phyloP scores from a whole-genome alignment of 2,329 filamentous ascomycete genomes.

The Drechslerella dactyloides region DNA sequence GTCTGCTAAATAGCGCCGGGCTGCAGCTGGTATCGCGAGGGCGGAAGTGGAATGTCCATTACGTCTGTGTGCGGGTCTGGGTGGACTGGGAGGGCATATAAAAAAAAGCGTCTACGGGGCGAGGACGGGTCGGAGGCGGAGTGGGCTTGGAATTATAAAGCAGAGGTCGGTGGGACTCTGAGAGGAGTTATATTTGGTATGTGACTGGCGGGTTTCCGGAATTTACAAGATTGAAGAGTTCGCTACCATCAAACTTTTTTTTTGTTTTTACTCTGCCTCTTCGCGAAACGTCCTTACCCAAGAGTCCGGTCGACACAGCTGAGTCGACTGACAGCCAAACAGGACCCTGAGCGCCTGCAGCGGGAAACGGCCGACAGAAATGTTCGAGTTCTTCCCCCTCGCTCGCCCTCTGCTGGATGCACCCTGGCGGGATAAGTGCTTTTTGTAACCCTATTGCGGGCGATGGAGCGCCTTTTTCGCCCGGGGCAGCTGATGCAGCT shows the following conservation, averaged over 20 bases:
- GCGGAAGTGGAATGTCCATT: too few relatives aligned
- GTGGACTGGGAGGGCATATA: too few relatives aligned
- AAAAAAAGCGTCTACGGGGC: too few relatives aligned
- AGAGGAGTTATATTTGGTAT: neutral
- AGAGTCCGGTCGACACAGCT: neutral
- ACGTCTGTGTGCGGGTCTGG: too few relatives aligned
- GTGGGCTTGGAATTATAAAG: neutral
- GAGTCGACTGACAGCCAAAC: neutral
- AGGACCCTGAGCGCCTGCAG: neutral
- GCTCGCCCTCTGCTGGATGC: neutral
- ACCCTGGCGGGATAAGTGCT: constrained; percentile 2
- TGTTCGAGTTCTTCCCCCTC: neutral
- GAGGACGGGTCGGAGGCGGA: too few relatives aligned
- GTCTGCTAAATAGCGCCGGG: too few relatives aligned
- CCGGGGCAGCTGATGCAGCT: constrained; percentile 13
- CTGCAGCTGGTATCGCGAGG: too few relatives aligned
- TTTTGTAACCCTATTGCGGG: neutral
- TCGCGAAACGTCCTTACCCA: neutral
- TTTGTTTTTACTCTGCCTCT: neutral
- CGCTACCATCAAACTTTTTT: neutral
- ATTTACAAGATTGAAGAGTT: neutral
- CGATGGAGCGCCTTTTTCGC: neutral
- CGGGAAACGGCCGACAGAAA: constrained; percentile 8
- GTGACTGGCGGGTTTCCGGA: neutral
- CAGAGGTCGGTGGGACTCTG: neutral